phyloP scores from a whole-genome alignment of 495 filamentous ascomycete genomes.

The Penicillium macrosclerotiorum region DNA sequence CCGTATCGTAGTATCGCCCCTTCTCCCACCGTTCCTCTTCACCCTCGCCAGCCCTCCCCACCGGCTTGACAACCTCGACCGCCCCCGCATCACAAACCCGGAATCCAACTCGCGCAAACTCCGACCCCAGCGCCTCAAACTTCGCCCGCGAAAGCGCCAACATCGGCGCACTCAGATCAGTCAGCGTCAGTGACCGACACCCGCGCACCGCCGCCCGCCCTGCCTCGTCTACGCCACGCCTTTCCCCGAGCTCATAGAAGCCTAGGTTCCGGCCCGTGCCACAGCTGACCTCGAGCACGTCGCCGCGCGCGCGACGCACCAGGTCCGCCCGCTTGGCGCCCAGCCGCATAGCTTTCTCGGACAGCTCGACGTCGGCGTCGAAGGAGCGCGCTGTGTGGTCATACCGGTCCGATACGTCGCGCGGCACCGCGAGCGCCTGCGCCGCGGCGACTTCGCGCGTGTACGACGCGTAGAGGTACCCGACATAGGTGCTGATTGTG shows the following conservation, averaged over 20 bases:
- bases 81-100: constrained; percentile 37
- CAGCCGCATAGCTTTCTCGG: constrained; percentile 67
- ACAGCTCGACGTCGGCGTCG: constrained; percentile 61
- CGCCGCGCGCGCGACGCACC: constrained; percentile 59
- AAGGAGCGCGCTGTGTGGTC: constrained; percentile 56
- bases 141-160: constrained; percentile 58
- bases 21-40: background rate
- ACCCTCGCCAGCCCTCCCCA: background rate
- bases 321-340: constrained; percentile 59
- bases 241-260: constrained; percentile 67
- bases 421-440: constrained; percentile 38
- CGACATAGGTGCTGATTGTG: constrained; percentile 48
- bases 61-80: constrained; percentile 17
- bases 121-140: constrained; percentile 50
- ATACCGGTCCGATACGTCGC: constrained; percentile 57
- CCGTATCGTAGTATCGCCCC: constrained; percentile 66
- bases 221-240: constrained; percentile 66
- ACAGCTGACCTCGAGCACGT: constrained; percentile 86
- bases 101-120: constrained; percentile 44
- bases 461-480: constrained; percentile 52
- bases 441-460: constrained; percentile 34
- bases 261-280: constrained; percentile 87
- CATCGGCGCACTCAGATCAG: constrained; percentile 66
- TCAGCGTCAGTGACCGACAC: constrained; percentile 54
- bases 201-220: constrained; percentile 35